A percentile compares a stretch with the other conserved stretches of the same genome.
These are phyloP conservation scores for Dioscorea cayenensis DNA, from an alignment of 116 monocot genomes.

Conservation along the genomic window DNA sequence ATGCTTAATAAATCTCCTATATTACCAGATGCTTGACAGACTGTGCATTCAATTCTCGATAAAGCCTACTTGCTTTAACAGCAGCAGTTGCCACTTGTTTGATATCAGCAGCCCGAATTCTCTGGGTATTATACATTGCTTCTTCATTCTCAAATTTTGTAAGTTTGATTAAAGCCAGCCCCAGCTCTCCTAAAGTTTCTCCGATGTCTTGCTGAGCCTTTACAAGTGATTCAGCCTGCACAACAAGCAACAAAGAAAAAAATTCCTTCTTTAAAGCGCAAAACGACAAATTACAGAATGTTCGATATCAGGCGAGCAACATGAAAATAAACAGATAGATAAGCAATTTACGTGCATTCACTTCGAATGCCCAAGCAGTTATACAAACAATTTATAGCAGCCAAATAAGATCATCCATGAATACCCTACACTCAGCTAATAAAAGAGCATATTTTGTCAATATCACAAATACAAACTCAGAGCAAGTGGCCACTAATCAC, in stretches of 20 bases:
- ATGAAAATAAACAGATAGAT: not conserved
- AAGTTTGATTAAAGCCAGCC: slow-evolving; percentile 76
- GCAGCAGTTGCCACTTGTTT: slow-evolving; percentile 71
- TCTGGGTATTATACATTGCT: slow-evolving; percentile 57
- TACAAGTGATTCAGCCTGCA: slow-evolving; percentile 80
- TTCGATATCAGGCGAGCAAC: not conserved
- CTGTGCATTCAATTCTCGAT: slow-evolving; percentile 72
- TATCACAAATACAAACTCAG: not conserved
- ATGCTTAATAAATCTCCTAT: not conserved
- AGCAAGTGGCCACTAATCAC: not conserved
- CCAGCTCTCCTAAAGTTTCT: slow-evolving; percentile 83
- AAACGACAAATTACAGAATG: not conserved
- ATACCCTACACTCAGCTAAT: not conserved
- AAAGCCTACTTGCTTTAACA: slow-evolving; percentile 78
- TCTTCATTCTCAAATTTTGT: slow-evolving; percentile 87
- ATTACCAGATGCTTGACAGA: slow-evolving; percentile 81
- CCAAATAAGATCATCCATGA: not conserved
- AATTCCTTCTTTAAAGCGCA: not conserved
- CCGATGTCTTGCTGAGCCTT: slow-evolving; percentile 84
- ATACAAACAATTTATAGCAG: too few species aligned
- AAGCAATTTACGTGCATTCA: not conserved
- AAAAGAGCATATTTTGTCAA: not conserved
- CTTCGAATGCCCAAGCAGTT: too few species aligned
- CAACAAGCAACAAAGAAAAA: not conserved
- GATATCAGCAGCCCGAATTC: slow-evolving; percentile 51